phyloP scores from a whole-genome alignment of 192 early-diverging fungal species.

The Entomortierella chlamydospora region DNA sequence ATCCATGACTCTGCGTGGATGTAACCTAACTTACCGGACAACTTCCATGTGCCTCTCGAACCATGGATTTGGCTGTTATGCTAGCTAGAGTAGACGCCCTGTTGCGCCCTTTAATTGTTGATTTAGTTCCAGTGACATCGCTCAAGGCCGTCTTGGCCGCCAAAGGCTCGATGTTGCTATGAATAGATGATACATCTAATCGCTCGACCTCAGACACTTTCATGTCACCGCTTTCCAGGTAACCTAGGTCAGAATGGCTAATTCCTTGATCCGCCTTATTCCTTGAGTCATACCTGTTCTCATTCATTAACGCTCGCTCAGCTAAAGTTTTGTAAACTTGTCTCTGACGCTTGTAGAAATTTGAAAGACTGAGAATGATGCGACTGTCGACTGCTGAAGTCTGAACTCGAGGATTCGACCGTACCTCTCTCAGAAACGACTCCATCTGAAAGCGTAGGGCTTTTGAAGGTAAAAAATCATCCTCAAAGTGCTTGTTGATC shows the following conservation, averaged over 20 bases:
- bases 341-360: constrained; percentile 60
- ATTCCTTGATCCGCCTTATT: neutral
- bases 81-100: constrained; percentile 37
- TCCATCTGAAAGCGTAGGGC: constrained; percentile 62
- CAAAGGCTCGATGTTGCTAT: neutral
- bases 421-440: constrained; percentile 58
- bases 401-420: constrained; percentile 45
- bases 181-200: constrained; percentile 1
- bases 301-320: constrained; percentile 8
- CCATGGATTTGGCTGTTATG: constrained; percentile 3
- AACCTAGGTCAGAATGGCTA: neutral
- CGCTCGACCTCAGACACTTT: constrained; percentile 13
- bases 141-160: neutral
- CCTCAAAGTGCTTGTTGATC: constrained; percentile 63
- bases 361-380: constrained; percentile 59
- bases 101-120: constrained; percentile 19
- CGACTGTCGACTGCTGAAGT: constrained; percentile 56
- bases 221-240: neutral
- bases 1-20: too few species aligned
- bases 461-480: constrained; percentile 62
- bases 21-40: constrained; percentile 16
- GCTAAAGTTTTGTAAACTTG: constrained; percentile 28
- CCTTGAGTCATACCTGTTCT: neutral
- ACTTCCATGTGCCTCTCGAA: neutral
- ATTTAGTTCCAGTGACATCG: neutral